phyloP scores from a whole-genome alignment of 139 green algal species.

The Chlamydomonas asymmetrica region DNA sequence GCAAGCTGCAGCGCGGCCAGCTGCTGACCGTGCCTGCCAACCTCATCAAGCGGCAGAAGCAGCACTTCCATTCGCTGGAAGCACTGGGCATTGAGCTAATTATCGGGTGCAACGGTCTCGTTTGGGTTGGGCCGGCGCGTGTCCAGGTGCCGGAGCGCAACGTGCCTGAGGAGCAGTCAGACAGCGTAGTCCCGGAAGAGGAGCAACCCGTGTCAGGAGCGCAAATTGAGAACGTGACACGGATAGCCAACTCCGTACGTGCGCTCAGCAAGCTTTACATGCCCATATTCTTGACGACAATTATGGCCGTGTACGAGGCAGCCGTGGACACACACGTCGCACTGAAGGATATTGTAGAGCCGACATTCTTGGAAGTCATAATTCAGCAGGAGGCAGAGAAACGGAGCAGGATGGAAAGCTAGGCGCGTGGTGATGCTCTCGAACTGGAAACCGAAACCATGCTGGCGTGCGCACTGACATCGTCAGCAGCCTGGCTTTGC shows the following conservation, averaged over 20 bases:
- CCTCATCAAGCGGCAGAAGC: constrained; percentile 82
- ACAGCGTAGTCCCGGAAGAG: too few relatives aligned
- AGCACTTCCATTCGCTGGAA: constrained; percentile 77
- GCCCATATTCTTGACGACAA: constrained; percentile 56
- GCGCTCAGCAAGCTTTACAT: constrained; percentile 66
- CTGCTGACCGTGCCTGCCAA: constrained; percentile 67
- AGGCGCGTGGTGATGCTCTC: too few relatives aligned
- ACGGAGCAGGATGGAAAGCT: too few relatives aligned
- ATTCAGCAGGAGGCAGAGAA: constrained; percentile 42
- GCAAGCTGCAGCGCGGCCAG: constrained; percentile 71
- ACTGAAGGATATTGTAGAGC: constrained; percentile 52
- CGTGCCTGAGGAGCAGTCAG: not conserved
- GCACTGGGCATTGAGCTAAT: constrained; percentile 72
- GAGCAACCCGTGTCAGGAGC: constrained; percentile 15
- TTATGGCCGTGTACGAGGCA: constrained; percentile 57
- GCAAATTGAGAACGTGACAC: constrained; percentile 54
- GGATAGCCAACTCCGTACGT: constrained; percentile 63
- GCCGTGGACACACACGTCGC: constrained; percentile 30
- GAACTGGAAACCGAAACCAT: too few relatives aligned
- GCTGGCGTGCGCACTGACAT: too few relatives aligned
- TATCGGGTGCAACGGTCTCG: constrained; percentile 79
- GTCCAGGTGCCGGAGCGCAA: not conserved
- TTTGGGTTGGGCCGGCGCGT: constrained; percentile 73
- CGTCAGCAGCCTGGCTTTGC: too few relatives aligned
- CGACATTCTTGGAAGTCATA: constrained; percentile 50